phyloP scores from a whole-genome alignment of 805 yeast genomes.

The Metschnikowia bowlesiae region DNA sequence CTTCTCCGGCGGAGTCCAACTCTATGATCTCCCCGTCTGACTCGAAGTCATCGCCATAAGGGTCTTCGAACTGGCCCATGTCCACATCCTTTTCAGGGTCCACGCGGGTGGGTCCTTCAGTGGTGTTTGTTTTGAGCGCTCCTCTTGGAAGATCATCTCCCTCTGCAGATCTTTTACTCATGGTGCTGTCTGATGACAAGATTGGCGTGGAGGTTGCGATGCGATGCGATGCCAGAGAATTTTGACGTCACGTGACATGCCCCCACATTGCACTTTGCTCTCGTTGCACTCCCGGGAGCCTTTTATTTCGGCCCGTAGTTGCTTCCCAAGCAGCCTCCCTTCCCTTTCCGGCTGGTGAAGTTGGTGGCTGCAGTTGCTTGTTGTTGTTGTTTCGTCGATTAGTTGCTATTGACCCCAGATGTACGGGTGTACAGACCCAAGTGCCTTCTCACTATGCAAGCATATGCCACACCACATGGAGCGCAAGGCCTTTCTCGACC shows the following conservation, averaged over 20 bases:
- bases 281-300: neutral
- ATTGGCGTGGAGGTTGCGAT: neutral
- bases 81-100: constrained; percentile 43
- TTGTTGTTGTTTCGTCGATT: no score
- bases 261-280: neutral
- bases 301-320: neutral
- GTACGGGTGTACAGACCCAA: neutral
- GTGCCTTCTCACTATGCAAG: neutral
- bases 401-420: no score
- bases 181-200: constrained; percentile 2
- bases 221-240: constrained; percentile 8
- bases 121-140: constrained; percentile 33
- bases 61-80: constrained; percentile 84
- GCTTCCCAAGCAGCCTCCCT: neutral
- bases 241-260: constrained; percentile 13
- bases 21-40: constrained; percentile 88
- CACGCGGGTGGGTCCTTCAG: constrained; percentile 36
- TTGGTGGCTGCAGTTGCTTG: no score
- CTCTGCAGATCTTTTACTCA: constrained; percentile 16
- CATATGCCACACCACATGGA: constrained; percentile 6
- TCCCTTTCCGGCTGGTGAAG: neutral
- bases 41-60: constrained; percentile 87
- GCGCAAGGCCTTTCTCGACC: constrained; percentile 55
- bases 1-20: constrained; percentile 50
- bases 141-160: constrained; percentile 17